Percentiles rank a stretch among this genome's conserved stretches.
Conservation (phyloP, 306 rosid genomes). For the Ochetophila trinervis region DNA sequence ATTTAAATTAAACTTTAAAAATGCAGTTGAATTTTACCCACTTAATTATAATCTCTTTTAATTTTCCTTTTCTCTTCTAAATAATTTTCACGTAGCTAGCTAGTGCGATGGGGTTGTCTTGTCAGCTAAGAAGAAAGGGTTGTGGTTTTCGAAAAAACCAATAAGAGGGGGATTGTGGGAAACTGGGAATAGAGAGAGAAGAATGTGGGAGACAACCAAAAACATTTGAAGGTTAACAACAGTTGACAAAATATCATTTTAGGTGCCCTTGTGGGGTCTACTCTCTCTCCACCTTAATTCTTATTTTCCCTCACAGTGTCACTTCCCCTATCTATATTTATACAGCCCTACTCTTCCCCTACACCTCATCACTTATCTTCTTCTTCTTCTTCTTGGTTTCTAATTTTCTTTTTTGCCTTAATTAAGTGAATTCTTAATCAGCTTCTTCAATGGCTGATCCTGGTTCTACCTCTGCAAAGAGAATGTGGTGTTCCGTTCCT, state of each 20-base stretch:
- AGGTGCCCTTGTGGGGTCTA: constrained; percentile 37
- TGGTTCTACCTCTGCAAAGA: constrained; percentile 36
- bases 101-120: constrained; percentile 44
- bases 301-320: background rate
- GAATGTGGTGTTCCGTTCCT: constrained; percentile 81
- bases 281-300: background rate
- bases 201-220: constrained; percentile 82
- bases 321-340: constrained; percentile 39
- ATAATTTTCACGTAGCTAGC: background rate
- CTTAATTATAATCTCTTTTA: background rate
- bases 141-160: too few relatives aligned
- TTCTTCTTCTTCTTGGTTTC: constrained; percentile 1
- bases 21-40: too few relatives aligned
- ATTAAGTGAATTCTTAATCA: background rate
- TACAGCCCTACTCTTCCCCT: constrained; percentile 26
- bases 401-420: background rate
- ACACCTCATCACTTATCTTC: constrained; percentile 39
- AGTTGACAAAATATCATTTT: constrained; percentile 61
- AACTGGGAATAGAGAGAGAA: constrained; percentile 23
- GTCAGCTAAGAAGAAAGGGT: constrained; percentile 35
- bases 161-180: too few relatives aligned
- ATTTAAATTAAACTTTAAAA: too few relatives aligned
- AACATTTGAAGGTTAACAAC: constrained; percentile 58
- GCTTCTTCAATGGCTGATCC: constrained; percentile 58
- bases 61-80: background rate